Conservation (phyloP, 2,329 filamentous ascomycete species). For the Thelonectria olida region DNA sequence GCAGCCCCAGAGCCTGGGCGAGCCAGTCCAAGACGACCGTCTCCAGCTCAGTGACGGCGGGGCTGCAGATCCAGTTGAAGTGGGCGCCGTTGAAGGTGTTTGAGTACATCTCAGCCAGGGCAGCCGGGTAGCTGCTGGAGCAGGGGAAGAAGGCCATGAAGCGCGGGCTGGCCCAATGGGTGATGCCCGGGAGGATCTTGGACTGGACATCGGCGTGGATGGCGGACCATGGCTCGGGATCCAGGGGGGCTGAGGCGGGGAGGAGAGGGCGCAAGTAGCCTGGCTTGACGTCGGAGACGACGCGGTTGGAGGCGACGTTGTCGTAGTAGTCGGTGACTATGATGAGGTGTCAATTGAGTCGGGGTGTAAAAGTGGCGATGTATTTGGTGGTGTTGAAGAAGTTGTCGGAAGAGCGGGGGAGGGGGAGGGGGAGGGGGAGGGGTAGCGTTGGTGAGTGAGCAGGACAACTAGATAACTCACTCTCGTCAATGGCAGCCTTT, state of each 20-base stretch:
- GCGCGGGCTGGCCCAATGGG: conserved; percentile 93
- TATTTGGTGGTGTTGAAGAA: conserved; percentile 5
- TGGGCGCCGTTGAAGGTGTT: conserved; percentile 88
- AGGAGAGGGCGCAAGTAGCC: conserved; percentile 87
- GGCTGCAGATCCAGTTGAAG: conserved; percentile 97
- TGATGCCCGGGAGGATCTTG: conserved; percentile 91
- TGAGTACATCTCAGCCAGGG: conserved; percentile 92
- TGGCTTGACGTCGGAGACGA: conserved; percentile 81
- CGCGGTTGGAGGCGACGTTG: conserved; percentile 72
- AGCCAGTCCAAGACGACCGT: conserved; percentile 95
- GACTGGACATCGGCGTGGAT: conserved; percentile 86
- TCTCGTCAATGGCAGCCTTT: conserved; percentile 82
- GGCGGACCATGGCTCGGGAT: conserved; percentile 76
- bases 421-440: too few relatives aligned
- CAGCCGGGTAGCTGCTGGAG: conserved; percentile 81
- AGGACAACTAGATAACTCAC: conserved; percentile 62
- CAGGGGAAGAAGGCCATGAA: conserved; percentile 98
- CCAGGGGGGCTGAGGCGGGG: conserved; percentile 70
- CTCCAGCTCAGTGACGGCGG: conserved; percentile 91
- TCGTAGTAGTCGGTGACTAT: conserved; percentile 87
- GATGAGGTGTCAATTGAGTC: conserved; percentile 2
- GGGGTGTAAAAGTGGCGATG: background rate
- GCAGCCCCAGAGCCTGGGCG: conserved; percentile 77
- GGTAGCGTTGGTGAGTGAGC: background rate
- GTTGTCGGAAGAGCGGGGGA: conserved; percentile 7